These are phyloP conservation scores for Parastagonospora nodorum DNA, from an alignment of 2,329 filamentous ascomycete genomes.

Conservation along the genomic window DNA sequence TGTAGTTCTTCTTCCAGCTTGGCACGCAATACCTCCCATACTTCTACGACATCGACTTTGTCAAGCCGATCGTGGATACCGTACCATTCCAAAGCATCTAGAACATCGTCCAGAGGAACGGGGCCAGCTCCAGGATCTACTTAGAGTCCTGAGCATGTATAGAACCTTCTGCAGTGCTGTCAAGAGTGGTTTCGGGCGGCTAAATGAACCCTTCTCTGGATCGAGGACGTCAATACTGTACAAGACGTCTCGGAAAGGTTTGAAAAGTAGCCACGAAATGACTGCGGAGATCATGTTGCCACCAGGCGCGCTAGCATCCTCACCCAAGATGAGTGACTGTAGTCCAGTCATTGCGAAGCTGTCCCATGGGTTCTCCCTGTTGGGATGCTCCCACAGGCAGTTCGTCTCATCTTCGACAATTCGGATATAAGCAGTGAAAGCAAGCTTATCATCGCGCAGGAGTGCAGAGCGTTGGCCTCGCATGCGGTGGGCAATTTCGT, in stretches of 20 bases:
- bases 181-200: constrained; percentile 57
- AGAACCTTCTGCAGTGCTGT: constrained; percentile 58
- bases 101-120: constrained; percentile 41
- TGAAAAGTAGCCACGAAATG: constrained; percentile 63
- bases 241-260: constrained; percentile 63
- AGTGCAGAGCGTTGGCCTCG: constrained; percentile 63
- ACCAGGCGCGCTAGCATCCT: constrained; percentile 38
- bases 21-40: constrained; percentile 60
- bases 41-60: constrained; percentile 58
- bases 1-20: constrained; percentile 59
- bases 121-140: constrained; percentile 45
- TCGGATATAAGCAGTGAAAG: constrained; percentile 66
- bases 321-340: constrained; percentile 50
- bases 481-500: constrained; percentile 62
- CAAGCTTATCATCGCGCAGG: constrained; percentile 64
- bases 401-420: constrained; percentile 64
- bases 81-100: constrained; percentile 48
- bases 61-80: constrained; percentile 44
- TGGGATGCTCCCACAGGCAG: constrained; percentile 65
- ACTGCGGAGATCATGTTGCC: constrained; percentile 58
- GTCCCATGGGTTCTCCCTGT: constrained; percentile 61
- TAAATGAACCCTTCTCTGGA: constrained; percentile 51
- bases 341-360: constrained; percentile 63
- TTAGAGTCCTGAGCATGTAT: constrained; percentile 53
- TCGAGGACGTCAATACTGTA: constrained; percentile 56